Evolutionary conservation across 1,139 yeast species (phyloP), one percentile per base, ranked within the genome.

Genomic region (Yamadazyma siamensis): DNA sequence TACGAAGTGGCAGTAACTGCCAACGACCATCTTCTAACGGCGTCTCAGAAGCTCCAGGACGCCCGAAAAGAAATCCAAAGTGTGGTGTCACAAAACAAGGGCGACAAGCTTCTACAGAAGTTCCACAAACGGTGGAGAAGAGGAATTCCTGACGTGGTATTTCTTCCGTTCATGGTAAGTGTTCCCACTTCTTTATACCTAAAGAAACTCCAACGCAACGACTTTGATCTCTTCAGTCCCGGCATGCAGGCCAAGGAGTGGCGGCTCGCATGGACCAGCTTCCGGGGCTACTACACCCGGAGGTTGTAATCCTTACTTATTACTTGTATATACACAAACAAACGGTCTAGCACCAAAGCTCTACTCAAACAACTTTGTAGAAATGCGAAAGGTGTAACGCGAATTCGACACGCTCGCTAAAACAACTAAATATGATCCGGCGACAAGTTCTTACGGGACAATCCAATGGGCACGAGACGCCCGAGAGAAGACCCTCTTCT

Each of bases 11-110:
- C 94, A 1, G 73, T 81, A 2, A 60, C 73, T 2, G 94, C 95
- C 2, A 85, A 86, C 56, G 95, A 86, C 52, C 95, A 86, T 52
- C 54, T 86, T 11, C 54, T 85, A 6, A 65, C 88, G 1, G 89
- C 94, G 1, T 59, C 82, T 32, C 53, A 64, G 11, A 76, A 82
- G 44, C 52, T 82, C 13, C 36, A 46, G 1, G 52, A 61, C 27
- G 51, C 71, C 12, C 61, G 59, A 34, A 41, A 43, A 2, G 64
- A 63, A 17, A 63, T 73, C 13, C 25, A 40, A 6, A 45, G 50
- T 3, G 39, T 64, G 2, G 54, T 67, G 3, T 27, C 26, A 1
- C 36, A 42, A 3, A 47, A 56, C 11, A 43, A 57, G 2, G 27
- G 48, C 1, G 67, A 65, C 33, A 39, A 46, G n/a, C 42, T 61